Conservation (phyloP, 495 filamentous ascomycete species). For the Talaromyces thailandensis region DNA sequence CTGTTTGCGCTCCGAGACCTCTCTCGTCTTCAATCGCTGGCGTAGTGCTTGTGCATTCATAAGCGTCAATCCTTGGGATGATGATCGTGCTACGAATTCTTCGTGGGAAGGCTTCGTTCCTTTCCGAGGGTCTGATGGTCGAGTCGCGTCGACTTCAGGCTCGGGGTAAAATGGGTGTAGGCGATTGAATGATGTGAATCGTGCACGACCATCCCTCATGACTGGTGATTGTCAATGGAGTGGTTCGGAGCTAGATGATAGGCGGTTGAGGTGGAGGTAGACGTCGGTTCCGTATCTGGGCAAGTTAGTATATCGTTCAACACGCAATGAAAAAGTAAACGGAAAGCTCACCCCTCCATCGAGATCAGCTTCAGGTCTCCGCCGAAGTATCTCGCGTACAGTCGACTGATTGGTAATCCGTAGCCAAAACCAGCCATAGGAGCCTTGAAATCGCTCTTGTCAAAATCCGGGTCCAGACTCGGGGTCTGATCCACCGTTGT, state of each 20-base stretch:
- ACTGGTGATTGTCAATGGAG: constrained; percentile 97
- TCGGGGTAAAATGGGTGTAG: constrained; percentile 32
- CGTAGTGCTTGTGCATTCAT: constrained; percentile 50
- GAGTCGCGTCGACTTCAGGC: constrained; percentile 17
- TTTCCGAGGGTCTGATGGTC: not conserved
- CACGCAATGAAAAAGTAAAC: too few relatives aligned
- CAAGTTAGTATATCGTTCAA: constrained; percentile 10
- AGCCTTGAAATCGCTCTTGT: constrained; percentile 98
- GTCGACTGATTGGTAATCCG: constrained; percentile 81
- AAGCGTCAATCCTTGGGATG: constrained; percentile 81
- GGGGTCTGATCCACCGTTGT: constrained; percentile 96
- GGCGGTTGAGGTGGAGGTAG: constrained; percentile 92
- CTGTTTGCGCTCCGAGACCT: constrained; percentile 77
- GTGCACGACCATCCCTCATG: constrained; percentile 67
- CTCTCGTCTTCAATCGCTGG: constrained; percentile 45
- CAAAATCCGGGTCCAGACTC: constrained; percentile 91
- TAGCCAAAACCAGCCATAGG: constrained; percentile 99
- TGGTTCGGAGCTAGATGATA: constrained; percentile 91
- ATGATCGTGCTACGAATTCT: constrained; percentile 9
- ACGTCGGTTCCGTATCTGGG: constrained; percentile 93
- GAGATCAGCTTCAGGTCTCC: constrained; percentile 96
- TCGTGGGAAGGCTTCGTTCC: constrained; percentile 4
- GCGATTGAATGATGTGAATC: constrained; percentile 38
- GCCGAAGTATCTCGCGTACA: constrained; percentile 96
- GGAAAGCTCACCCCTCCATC: constrained; percentile 87